Conservation (phyloP, 169 alveolate genomes). For the Theileria equi region DNA sequence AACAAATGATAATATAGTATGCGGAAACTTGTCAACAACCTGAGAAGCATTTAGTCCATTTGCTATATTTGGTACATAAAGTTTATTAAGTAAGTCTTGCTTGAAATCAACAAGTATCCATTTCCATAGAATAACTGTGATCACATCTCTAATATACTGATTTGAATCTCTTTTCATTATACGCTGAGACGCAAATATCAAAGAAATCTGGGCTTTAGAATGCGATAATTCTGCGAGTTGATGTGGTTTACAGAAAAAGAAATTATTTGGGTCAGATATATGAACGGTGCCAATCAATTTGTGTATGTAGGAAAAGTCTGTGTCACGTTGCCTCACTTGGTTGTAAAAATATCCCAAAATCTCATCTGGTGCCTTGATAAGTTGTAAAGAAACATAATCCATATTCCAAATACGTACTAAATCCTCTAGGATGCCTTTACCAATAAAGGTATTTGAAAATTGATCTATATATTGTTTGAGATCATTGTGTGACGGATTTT, state of each 20-base stretch:
- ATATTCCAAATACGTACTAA: slow-evolving; percentile 7
- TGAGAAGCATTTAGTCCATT: neutral
- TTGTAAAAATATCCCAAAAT: slow-evolving; percentile 7
- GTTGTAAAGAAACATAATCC: slow-evolving; percentile 5
- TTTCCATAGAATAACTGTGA: slow-evolving; percentile 8
- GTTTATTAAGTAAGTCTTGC: neutral
- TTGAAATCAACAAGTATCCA: slow-evolving; percentile 12
- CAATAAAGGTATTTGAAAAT: neutral
- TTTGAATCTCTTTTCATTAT: slow-evolving; percentile 11
- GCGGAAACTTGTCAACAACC: slow-evolving; percentile 15
- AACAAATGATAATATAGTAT: neutral
- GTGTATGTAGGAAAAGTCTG: neutral
- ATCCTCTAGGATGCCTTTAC: slow-evolving; percentile 5
- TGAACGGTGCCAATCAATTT: neutral
- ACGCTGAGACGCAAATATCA: slow-evolving; percentile 18
- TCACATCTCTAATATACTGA: slow-evolving; percentile 5
- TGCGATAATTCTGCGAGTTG: slow-evolving; percentile 9
- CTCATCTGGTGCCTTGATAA: slow-evolving; percentile 12
- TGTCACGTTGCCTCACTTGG: slow-evolving; percentile 15
- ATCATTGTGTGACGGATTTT: neutral
- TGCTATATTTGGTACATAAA: neutral
- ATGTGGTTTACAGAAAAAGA: slow-evolving; percentile 7
- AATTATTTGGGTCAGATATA: slow-evolving; percentile 5
- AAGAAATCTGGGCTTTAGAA: slow-evolving; percentile 3
- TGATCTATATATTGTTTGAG: neutral